Base-by-base conservation (phyloP, 164 flowering plant genomes). In the Buxus sempervirens region DNA sequence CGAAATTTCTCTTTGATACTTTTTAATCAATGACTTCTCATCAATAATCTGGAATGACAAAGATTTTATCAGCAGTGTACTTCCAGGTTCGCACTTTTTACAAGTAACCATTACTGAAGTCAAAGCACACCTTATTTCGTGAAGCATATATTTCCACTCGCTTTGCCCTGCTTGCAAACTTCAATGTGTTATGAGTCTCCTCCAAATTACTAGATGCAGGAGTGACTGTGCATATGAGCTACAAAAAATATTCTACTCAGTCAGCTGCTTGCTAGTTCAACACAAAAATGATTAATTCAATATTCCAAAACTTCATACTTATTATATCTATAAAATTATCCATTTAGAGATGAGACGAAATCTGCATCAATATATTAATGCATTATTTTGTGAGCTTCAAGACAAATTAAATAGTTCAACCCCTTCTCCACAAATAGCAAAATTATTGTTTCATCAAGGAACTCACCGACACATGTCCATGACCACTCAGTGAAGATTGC, bases 151-250 rank as follows among this genome's bases (percentile, higher is more conserved):
- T 96, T 78, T 96, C 99, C 38, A 96, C 94, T 55, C 91, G 82
- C 73, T 96, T 96, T 60, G 99, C 99, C 80, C 99, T 81, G 76
- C 90, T 93, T 18, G 99, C 99, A 82, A 96, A 96, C 79, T 96
- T 96, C 73, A 96, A 75, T 32, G 99, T 96, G 75, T 96, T 96
- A 74, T 96, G 99, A 60, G 99, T 96, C 81, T 96, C 99, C 81
- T 96, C 99, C 93, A 85, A 77, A 71, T 79, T 91, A 77, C 99
- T 96, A 15, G 98, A 90, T 67, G 99, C 99, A 70, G 99, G 99
- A 66, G 99, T 96, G 58, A 96, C 85, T n/a, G 96, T 96, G 78
- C 98, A 96, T 49, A 96, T 96, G 70, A 96, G 97, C 99, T 96
- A 89, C 9, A 73, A 68, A 66, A 62, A 24, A 74, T 65, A 7